Base-by-base conservation (phyloP, 306 rosid genomes). In the Cercis canadensis region DNA sequence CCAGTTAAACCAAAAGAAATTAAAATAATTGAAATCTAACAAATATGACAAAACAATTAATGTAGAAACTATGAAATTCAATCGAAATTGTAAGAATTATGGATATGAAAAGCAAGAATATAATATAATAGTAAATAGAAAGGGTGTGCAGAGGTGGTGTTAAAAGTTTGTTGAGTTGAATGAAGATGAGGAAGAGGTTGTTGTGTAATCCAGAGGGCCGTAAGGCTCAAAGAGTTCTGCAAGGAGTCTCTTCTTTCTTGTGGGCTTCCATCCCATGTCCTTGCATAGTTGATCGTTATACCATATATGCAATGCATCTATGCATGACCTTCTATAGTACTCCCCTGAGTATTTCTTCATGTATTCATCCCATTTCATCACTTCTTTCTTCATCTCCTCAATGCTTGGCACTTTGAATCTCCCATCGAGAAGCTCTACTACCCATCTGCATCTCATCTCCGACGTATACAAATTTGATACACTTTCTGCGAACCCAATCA, bases 241-340 rank as follows among this genome's bases (percentile, higher is more conserved):
- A 5, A 86, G 13, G 50, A 86, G 65, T 13, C 92, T 87, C 11
- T 80, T 88, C 71, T 86, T 90, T 44, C 88, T 84, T 41, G 24
- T 76, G 24, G 76, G 92, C 59, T 78, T 90, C 94, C 87, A 90
- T 5, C 86, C 80, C 87, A 88, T 90, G 85, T 88, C 94, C 34
- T 79, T 86, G 85, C 96, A 90, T 0, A 88, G 33, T 33, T 86
- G 94, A 51, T 88, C 91, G 39, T 70, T 75, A 46, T 83, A 79
- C 87, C 88, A 83, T 16, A 84, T 53, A 52, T 87, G 88, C 57
- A 88, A 63, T 4, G 75, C 73, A 44, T 57, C 84, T 7, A 87
- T 59, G 75, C 88, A 76, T 4, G 85, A 84, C 73, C 92, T 81
- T 15, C 83, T 71, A 68, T 71, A 79, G 84, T 79, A 62, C 32